phyloP scores from a whole-genome alignment of 768 basidiomycete species.

The Calocera cornea region DNA sequence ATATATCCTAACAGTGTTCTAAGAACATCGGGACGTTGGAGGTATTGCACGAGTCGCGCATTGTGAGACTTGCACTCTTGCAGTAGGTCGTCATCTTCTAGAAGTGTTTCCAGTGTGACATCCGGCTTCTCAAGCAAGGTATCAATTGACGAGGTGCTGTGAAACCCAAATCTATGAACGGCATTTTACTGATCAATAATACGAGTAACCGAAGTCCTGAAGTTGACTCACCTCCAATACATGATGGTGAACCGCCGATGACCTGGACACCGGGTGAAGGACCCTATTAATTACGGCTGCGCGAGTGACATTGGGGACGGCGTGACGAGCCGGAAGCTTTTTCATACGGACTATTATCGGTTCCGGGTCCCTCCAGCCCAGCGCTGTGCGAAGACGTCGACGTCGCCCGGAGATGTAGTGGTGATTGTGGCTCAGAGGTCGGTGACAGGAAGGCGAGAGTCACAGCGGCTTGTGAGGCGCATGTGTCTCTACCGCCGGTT shows the following conservation, averaged over 20 bases:
- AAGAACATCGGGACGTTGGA: constrained; percentile 67
- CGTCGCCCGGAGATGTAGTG: no score
- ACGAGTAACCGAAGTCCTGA: not conserved
- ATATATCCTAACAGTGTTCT: constrained; percentile 73
- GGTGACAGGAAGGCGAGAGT: no score
- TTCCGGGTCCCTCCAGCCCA: no score
- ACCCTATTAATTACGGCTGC: no score
- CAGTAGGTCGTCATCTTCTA: constrained; percentile 86
- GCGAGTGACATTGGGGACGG: not conserved
- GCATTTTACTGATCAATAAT: not conserved
- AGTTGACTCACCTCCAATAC: not conserved
- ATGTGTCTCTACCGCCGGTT: no score
- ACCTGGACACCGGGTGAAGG: no score
- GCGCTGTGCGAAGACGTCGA: no score
- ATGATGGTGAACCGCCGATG: not conserved
- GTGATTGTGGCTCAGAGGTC: no score
- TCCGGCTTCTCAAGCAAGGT: constrained; percentile 81
- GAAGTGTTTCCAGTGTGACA: constrained; percentile 74
- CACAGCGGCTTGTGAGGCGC: no score
- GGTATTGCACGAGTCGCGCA: constrained; percentile 74
- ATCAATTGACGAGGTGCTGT: constrained; percentile 81
- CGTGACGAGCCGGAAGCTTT: no score
- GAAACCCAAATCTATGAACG: constrained; percentile 65
- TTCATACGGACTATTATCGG: no score
- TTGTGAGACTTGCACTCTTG: constrained; percentile 95